These are phyloP conservation scores for Cryptosporidium ryanae DNA, from an alignment of 169 alveolate genomes.

Conservation along the genomic window DNA sequence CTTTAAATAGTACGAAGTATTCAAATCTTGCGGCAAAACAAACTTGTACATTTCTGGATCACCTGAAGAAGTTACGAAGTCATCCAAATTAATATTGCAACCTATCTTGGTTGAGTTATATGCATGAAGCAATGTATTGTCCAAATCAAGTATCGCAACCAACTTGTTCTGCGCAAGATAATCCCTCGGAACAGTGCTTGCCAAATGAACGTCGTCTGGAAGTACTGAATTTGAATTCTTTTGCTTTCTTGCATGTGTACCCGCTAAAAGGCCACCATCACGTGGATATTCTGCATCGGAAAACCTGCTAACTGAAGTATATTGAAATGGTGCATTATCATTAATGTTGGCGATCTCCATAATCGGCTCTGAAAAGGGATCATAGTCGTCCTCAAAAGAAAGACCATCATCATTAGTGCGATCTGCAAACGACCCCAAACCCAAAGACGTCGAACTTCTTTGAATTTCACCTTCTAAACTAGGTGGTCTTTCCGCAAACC, in stretches of 20 bases:
- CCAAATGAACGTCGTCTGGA: constrained; percentile 67
- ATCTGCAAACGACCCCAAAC: constrained; percentile 7
- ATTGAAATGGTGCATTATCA: constrained; percentile 4
- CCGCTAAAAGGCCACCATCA: constrained; percentile 13
- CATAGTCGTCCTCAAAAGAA: constrained; percentile 68
- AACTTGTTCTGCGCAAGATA: constrained; percentile 76
- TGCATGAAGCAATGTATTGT: constrained; percentile 91
- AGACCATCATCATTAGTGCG: constrained; percentile 23
- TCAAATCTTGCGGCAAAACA: constrained; percentile 86
- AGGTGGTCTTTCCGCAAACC: constrained; percentile 56
- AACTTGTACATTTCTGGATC: constrained; percentile 91
- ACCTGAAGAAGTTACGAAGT: constrained; percentile 87
- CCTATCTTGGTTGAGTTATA: constrained; percentile 86
- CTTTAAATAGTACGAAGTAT: constrained; percentile 87
- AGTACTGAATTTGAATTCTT: constrained; percentile 49
- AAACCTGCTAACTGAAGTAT: constrained; percentile 7
- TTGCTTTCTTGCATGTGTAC: neutral
- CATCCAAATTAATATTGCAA: constrained; percentile 85
- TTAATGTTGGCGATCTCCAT: neutral
- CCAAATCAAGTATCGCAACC: constrained; percentile 88
- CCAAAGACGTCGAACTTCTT: constrained; percentile 5
- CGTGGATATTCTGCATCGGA: constrained; percentile 15
- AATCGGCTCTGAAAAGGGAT: constrained; percentile 69
- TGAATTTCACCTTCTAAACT: constrained; percentile 3
- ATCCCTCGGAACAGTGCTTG: constrained; percentile 69